phyloP scores from a whole-genome alignment of 2,329 filamentous ascomycete genomes.

The Achaetomium macrosporum region DNA sequence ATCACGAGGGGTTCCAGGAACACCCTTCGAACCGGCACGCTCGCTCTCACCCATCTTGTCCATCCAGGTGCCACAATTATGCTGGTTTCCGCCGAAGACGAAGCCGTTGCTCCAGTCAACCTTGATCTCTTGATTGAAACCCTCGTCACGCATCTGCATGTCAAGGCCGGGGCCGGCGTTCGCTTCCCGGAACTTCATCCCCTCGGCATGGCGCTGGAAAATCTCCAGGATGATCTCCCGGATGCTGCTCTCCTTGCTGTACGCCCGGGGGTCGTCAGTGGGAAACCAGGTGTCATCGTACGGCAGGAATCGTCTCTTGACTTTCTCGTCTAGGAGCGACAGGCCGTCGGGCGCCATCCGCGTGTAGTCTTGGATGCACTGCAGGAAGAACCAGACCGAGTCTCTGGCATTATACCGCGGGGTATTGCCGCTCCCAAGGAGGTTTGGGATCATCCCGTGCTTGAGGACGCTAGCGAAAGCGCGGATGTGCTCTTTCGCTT shows the following conservation, averaged over 20 bases:
- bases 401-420: constrained; percentile 95
- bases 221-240: constrained; percentile 90
- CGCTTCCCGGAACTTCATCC: constrained; percentile 88
- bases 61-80: constrained; percentile 99
- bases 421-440: constrained; percentile 76
- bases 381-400: constrained; percentile 96
- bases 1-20: constrained; percentile 94
- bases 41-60: constrained; percentile 99
- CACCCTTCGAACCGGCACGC: constrained; percentile 82
- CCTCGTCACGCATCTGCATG: constrained; percentile 84
- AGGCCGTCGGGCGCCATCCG: constrained; percentile 73
- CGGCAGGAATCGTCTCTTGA: constrained; percentile 81
- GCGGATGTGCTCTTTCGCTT: constrained; percentile 88
- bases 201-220: constrained; percentile 82
- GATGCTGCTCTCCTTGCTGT: constrained; percentile 76
- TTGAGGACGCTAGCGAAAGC: constrained; percentile 95
- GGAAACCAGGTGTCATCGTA: constrained; percentile 96
- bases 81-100: constrained; percentile 88
- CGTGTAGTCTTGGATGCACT: constrained; percentile 90
- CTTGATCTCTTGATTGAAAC: constrained; percentile 85
- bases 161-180: constrained; percentile 88
- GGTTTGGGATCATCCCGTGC: constrained; percentile 96
- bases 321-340: constrained; percentile 66
- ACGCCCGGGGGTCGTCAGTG: constrained; percentile 73
- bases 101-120: constrained; percentile 90